phyloP scores from a whole-genome alignment of 129 eudicot species.

The Helichrysum umbraculigerum region DNA sequence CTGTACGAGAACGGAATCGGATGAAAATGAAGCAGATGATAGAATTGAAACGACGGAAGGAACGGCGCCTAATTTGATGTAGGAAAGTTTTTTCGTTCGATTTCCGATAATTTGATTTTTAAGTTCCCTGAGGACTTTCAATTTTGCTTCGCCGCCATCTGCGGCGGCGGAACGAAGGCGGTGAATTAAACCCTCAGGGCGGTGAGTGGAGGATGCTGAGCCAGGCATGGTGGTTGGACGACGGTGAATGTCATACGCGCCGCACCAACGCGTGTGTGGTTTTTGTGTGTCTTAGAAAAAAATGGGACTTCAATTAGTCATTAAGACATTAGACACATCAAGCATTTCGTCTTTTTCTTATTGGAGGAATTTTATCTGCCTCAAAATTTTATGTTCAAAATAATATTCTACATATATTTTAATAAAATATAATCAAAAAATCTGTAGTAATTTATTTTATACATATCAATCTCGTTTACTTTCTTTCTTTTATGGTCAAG shows the following conservation, averaged over 20 bases:
- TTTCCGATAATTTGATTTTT: constrained; percentile 94
- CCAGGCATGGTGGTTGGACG: constrained; percentile 53
- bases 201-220: constrained; percentile 54
- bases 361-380: constrained; percentile 29
- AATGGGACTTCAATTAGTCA: constrained; percentile 13
- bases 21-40: constrained; percentile 43
- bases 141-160: constrained; percentile 51
- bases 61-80: constrained; percentile 82
- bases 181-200: constrained; percentile 60
- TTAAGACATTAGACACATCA: constrained; percentile 10
- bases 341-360: not conserved
- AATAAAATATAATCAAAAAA: no score
- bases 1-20: constrained; percentile 57
- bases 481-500: not conserved
- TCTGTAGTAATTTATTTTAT: not conserved
- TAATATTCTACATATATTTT: not conserved
- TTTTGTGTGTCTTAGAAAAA: constrained; percentile 1
- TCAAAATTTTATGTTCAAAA: not conserved
- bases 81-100: constrained; percentile 76
- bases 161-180: constrained; percentile 58
- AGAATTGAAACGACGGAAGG: constrained; percentile 69
- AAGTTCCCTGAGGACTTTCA: constrained; percentile 71
- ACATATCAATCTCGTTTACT: no score
- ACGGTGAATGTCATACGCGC: constrained; percentile 45
- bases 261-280: constrained; percentile 37